These are phyloP conservation scores for Cladophialophora carrionii DNA, from an alignment of 2,329 filamentous ascomycete species.

Conservation along the genomic window DNA sequence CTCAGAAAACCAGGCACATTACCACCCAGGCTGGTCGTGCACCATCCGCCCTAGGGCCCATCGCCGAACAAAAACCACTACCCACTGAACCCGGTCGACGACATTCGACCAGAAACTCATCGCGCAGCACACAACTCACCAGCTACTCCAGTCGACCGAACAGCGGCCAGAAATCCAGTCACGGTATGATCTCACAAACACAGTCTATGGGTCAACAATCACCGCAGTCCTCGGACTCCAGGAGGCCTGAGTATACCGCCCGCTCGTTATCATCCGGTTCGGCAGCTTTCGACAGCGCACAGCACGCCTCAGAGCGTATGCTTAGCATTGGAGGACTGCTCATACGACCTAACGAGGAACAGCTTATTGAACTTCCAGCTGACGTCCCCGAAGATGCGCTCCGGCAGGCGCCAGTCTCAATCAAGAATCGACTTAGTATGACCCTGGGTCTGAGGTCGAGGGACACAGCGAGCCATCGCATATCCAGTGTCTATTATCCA, in stretches of 20 bases:
- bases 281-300: constrained; percentile 8
- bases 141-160: constrained; percentile 26
- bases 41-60: constrained; percentile 20
- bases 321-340: constrained; percentile 17
- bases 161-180: constrained; percentile 28
- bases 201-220: constrained; percentile 16
- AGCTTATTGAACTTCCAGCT: constrained; percentile 36
- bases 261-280: constrained; percentile 12
- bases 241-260: constrained; percentile 4
- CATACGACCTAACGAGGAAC: constrained; percentile 17
- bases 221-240: constrained; percentile 20
- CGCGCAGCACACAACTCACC: constrained; percentile 28
- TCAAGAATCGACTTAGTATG: constrained; percentile 36
- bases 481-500: constrained; percentile 36
- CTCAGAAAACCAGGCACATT: constrained; percentile 25
- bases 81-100: constrained; percentile 28
- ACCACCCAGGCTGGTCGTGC: constrained; percentile 21
- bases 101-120: constrained; percentile 27
- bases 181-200: constrained; percentile 23
- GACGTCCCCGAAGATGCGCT: constrained; percentile 36
- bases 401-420: constrained; percentile 35
- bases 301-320: constrained; percentile 8
- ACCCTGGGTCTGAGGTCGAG: constrained; percentile 31
- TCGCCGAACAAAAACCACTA: constrained; percentile 26
- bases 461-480: constrained; percentile 29